phyloP scores from a whole-genome alignment of 345 rosid genomes.

The Heritiera littoralis region DNA sequence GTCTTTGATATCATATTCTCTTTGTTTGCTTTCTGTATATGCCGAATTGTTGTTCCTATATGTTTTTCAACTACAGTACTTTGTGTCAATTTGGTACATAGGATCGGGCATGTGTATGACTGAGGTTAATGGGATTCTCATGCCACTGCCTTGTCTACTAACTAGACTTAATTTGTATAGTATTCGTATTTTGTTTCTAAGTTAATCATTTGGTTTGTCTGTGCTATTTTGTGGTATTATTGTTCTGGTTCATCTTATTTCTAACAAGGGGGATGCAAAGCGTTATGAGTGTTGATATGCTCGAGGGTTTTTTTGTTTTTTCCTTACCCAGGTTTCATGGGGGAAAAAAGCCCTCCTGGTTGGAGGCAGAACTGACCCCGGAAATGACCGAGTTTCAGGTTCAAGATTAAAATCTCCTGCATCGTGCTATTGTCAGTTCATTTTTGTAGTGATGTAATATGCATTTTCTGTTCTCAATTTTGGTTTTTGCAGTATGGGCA shows the following conservation, averaged over 20 bases:
- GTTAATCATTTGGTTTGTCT: background rate
- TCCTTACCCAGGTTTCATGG: conserved; percentile 75
- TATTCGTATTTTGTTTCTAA: background rate
- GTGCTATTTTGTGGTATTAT: background rate
- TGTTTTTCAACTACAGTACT: background rate
- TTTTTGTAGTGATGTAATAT: background rate
- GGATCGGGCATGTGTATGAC: background rate
- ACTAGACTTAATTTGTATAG: background rate
- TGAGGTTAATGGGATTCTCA: background rate
- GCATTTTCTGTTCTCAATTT: conserved; percentile 22
- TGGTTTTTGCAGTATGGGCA: conserved; percentile 71
- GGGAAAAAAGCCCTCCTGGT: conserved; percentile 83
- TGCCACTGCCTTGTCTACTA: background rate
- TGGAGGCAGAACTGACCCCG: conserved; percentile 94
- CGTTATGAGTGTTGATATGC: background rate
- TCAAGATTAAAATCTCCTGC: background rate
- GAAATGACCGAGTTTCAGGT: conserved; percentile 86
- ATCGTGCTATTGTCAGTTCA: background rate
- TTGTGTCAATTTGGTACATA: background rate
- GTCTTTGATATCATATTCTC: background rate
- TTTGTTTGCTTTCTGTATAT: background rate
- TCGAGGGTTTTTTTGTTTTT: conserved; percentile 22
- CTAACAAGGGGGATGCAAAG: background rate
- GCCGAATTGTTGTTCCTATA: background rate
- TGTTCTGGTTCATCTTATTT: background rate